Evolutionary conservation across 257 asterid species (phyloP).

Genomic region (Paraleonurus japonicus): DNA sequence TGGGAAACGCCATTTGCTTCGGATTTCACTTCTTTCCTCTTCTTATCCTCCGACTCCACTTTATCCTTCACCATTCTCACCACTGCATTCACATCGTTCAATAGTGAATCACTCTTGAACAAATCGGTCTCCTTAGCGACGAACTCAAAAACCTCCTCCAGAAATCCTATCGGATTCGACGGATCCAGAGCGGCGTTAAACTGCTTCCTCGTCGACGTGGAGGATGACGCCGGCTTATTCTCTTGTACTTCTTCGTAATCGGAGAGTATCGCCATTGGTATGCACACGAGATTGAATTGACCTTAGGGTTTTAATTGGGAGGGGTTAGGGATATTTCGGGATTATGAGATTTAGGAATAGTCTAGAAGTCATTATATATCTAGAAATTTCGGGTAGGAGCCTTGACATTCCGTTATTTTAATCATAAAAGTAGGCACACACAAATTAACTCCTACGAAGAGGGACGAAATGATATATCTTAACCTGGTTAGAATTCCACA

Average conservation of each 20-base stretch:
- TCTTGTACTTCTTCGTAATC: constrained; percentile 44
- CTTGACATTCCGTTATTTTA: neutral
- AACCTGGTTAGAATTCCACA: too few relatives aligned
- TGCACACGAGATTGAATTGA: constrained; percentile 5
- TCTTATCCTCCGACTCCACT: constrained; percentile 49
- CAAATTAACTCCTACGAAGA: too few relatives aligned
- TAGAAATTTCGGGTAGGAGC: constrained; percentile 14
- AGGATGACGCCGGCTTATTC: constrained; percentile 29
- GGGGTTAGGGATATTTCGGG: neutral
- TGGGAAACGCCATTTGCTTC: constrained; percentile 22
- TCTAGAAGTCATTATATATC: neutral
- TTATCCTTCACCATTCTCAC: constrained; percentile 66
- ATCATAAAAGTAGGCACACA: neutral
- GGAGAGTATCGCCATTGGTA: constrained; percentile 48
- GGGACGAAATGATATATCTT: too few relatives aligned
- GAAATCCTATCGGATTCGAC: constrained; percentile 71
- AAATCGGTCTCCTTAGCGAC: constrained; percentile 64
- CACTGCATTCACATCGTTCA: constrained; percentile 61
- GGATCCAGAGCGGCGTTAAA: constrained; percentile 60
- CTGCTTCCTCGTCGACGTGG: constrained; percentile 35
- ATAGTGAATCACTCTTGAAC: constrained; percentile 57
- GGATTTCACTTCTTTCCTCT: constrained; percentile 40
- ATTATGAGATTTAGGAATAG: neutral
- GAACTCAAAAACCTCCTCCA: constrained; percentile 64
- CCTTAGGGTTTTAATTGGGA: constrained; percentile 12